phyloP scores from a whole-genome alignment of 768 basidiomycete genomes.

The Lentinus brumalis region DNA sequence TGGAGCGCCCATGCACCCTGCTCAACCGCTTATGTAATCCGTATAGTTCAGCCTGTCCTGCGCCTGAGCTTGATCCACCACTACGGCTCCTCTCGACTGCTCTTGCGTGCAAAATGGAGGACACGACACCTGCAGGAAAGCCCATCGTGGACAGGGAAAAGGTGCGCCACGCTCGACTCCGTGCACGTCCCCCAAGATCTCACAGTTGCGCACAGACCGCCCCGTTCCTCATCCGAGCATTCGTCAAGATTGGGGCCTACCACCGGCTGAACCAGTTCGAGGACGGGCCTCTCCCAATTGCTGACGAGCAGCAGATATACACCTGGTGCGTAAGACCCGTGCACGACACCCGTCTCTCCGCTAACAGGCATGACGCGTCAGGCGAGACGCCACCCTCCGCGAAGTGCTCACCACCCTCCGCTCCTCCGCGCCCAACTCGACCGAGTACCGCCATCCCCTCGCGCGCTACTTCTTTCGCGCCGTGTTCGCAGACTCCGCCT shows the following conservation, averaged over 20 bases:
- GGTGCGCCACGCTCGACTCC: conserved; percentile 32
- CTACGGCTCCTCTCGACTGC: neutral
- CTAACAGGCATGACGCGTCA: conserved; percentile 27
- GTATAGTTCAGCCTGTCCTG: no score
- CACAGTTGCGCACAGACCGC: conserved; percentile 50
- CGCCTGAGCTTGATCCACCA: no score
- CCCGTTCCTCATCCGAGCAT: conserved; percentile 81
- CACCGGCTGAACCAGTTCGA: conserved; percentile 77
- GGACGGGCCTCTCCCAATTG: conserved; percentile 72
- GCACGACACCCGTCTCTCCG: neutral
- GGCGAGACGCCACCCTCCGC: conserved; percentile 82
- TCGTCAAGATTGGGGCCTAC: conserved; percentile 80
- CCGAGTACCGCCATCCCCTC: conserved; percentile 80
- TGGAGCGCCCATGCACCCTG: neutral
- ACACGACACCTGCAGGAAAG: conserved; percentile 45
- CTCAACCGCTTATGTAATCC: neutral
- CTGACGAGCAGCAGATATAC: conserved; percentile 82
- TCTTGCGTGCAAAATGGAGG: conserved; percentile 32
- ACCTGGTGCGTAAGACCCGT: conserved; percentile 56
- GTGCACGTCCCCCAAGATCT: neutral
- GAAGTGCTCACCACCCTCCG: conserved; percentile 81
- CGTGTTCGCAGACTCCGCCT: conserved; percentile 73
- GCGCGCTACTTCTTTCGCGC: conserved; percentile 82
- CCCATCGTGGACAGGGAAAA: conserved; percentile 60
- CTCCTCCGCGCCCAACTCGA: conserved; percentile 62